Evolutionary conservation across 495 filamentous ascomycete genomes (phyloP).

Genomic region (Choiromyces venosus): DNA sequence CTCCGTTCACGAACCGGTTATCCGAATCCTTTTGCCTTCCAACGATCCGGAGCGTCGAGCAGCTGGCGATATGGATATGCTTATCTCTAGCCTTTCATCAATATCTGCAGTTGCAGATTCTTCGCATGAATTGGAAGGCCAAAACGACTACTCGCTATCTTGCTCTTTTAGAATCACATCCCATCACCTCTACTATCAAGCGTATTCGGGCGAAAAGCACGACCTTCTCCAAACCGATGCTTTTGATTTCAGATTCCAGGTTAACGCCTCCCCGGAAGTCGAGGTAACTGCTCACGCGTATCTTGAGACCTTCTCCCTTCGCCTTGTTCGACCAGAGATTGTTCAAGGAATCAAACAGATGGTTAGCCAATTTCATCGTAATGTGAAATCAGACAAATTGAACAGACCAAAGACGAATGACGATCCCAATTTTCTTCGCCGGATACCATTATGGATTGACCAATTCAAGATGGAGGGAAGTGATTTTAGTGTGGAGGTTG

Average conservation of each 20-base stretch:
- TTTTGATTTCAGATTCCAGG: constrained; percentile 74
- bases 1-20: constrained; percentile 90
- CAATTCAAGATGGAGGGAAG: constrained; percentile 79
- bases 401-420: constrained; percentile 49
- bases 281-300: constrained; percentile 72
- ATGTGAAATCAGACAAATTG: constrained; percentile 59
- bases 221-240: constrained; percentile 79
- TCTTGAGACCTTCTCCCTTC: constrained; percentile 78
- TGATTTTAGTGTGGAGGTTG: constrained; percentile 84
- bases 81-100: constrained; percentile 89
- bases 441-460: constrained; percentile 74
- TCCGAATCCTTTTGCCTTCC: constrained; percentile 78
- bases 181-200: constrained; percentile 94
- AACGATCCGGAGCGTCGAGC: constrained; percentile 55
- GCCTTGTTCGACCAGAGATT: constrained; percentile 86
- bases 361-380: constrained; percentile 65
- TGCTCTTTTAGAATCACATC: constrained; percentile 76
- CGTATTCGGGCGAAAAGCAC: constrained; percentile 69
- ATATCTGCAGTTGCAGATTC: constrained; percentile 89
- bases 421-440: constrained; percentile 63
- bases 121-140: constrained; percentile 78
- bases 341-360: constrained; percentile 88
- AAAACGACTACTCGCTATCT: constrained; percentile 76
- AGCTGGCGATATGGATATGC: constrained; percentile 74
- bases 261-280: constrained; percentile 80